These are phyloP conservation scores for Chenopodium suecicum DNA, from an alignment of 148 eudicot species.

Conservation along the genomic window DNA sequence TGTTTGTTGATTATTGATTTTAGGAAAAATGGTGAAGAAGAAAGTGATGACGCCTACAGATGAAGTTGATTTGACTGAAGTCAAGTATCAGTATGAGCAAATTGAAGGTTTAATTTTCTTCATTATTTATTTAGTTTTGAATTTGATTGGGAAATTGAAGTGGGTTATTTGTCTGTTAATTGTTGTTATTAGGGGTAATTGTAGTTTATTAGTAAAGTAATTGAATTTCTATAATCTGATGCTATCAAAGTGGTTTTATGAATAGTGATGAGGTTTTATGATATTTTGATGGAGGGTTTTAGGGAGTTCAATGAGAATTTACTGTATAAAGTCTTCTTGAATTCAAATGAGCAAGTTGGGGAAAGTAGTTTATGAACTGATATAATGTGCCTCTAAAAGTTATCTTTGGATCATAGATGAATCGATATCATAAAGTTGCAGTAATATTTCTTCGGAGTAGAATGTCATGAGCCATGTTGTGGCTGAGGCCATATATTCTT, in stretches of 20 bases:
- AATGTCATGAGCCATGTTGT: not conserved
- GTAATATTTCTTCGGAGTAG: not conserved
- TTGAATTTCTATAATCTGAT: not conserved
- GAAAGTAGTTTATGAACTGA: not conserved
- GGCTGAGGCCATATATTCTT: not conserved
- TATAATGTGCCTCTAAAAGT: not conserved
- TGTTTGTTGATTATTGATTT: conserved; percentile 7
- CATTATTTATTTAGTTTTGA: too few relatives aligned
- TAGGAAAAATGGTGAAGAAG: conserved; percentile 71
- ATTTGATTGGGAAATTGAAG: too few relatives aligned
- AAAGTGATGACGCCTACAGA: conserved; percentile 63
- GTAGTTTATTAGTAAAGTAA: too few relatives aligned
- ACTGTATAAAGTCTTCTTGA: too few relatives aligned
- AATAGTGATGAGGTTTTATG: not conserved
- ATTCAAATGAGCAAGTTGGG: not conserved
- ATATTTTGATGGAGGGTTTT: not conserved
- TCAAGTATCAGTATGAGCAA: conserved; percentile 57
- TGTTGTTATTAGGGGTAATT: too few relatives aligned
- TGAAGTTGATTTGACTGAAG: conserved; percentile 64
- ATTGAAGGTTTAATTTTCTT: conserved; percentile 44
- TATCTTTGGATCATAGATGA: not conserved
- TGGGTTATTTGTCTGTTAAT: too few relatives aligned
- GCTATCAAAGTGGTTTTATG: not conserved
- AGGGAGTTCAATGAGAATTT: too few relatives aligned
- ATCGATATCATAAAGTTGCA: not conserved